A percentile compares a stretch with the other conserved stretches of the same genome.
phyloP scores from a whole-genome alignment of 2,329 filamentous ascomycete genomes.

The Raffaelea deltoideospora region DNA sequence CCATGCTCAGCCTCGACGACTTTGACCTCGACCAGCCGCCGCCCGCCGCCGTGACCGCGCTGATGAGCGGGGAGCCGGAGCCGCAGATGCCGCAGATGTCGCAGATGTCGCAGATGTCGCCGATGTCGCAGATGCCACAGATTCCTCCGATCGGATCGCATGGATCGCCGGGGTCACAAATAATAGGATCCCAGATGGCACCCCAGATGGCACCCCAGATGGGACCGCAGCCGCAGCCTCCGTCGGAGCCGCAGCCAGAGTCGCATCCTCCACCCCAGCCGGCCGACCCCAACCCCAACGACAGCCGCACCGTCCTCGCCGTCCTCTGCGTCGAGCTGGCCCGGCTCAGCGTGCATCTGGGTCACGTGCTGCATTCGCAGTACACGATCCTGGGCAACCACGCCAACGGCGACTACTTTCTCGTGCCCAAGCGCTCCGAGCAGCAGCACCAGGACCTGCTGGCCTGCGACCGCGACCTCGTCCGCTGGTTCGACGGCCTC shows the following conservation, averaged over 20 bases:
- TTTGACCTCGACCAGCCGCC: slow-evolving; percentile 32
- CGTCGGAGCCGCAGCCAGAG: too few species aligned
- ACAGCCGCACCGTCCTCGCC: background rate
- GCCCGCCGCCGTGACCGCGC: background rate
- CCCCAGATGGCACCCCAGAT: too few species aligned
- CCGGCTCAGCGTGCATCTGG: slow-evolving; percentile 50
- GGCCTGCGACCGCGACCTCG: slow-evolving; percentile 1
- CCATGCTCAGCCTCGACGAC: slow-evolving; percentile 49
- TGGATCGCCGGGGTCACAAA: too few species aligned
- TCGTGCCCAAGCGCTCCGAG: background rate
- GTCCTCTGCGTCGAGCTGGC: slow-evolving; percentile 52
- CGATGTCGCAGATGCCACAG: too few species aligned
- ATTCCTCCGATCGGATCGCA: too few species aligned
- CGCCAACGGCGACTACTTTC: background rate
- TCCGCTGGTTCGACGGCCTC: background rate
- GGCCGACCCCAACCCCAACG: background rate
- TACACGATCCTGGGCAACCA: slow-evolving; percentile 21
- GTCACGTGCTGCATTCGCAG: slow-evolving; percentile 48
- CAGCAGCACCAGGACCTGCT: background rate
- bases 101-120: too few species aligned
- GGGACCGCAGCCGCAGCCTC: too few species aligned
- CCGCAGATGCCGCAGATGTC: too few species aligned
- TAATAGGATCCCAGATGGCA: too few species aligned
- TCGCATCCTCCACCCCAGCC: background rate
- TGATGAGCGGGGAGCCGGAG: too few species aligned